phyloP scores from a whole-genome alignment of 2,329 filamentous ascomycete species.

The Lasiodiplodia gonubiensis region DNA sequence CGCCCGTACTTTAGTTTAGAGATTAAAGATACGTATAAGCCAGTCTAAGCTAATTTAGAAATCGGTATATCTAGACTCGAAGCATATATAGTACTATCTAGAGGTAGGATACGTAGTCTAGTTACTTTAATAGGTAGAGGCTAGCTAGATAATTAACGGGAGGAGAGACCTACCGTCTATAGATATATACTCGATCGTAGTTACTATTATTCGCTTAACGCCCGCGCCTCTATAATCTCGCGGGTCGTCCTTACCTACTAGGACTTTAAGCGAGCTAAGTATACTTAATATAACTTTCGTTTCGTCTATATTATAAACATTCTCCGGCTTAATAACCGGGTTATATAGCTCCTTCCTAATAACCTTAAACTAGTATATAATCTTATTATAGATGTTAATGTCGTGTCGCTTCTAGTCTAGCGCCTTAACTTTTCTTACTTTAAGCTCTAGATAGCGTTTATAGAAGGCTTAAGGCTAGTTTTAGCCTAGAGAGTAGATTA shows the following conservation, averaged over 20 bases:
- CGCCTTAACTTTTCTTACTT: conserved; percentile 31
- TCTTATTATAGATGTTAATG: conserved; percentile 35
- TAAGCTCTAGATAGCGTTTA: conserved; percentile 32
- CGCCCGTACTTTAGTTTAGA: conserved; percentile 40
- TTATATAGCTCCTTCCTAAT: conserved; percentile 33
- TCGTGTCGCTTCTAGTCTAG: conserved; percentile 37
- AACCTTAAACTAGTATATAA: conserved; percentile 36
- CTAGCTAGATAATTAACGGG: conserved; percentile 36
- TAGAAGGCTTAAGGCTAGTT: conserved; percentile 34
- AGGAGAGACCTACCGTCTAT: conserved; percentile 34
- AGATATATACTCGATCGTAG: conserved; percentile 34
- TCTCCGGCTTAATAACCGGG: conserved; percentile 31
- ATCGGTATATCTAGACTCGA: conserved; percentile 36
- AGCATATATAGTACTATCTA: conserved; percentile 32
- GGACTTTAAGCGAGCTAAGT: conserved; percentile 34
- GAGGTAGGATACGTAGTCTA: conserved; percentile 33
- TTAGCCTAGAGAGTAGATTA: conserved; percentile 32
- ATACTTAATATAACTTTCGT: conserved; percentile 34
- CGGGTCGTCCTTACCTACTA: conserved; percentile 34
- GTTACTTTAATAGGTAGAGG: conserved; percentile 34
- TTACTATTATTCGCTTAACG: conserved; percentile 35
- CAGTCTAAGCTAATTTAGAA: conserved; percentile 45
- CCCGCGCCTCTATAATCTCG: conserved; percentile 33
- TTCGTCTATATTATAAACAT: conserved; percentile 37
- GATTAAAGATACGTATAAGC: conserved; percentile 47